Conservation (phyloP, 805 yeast genomes). For the Saccharomycopsis olivae region DNA sequence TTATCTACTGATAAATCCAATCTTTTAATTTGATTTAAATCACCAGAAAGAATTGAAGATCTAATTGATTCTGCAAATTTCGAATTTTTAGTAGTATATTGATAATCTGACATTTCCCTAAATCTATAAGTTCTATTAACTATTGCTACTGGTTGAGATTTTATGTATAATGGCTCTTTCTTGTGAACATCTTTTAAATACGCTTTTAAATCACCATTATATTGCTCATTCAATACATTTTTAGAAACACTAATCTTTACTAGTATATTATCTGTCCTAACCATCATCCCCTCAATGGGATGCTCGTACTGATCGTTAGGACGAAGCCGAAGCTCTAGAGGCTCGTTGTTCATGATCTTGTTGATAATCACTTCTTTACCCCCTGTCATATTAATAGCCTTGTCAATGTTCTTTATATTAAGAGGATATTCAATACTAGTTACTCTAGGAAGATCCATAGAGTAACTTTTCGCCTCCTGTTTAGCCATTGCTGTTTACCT, state of each 20-base stretch:
- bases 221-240: slow-evolving; percentile 18
- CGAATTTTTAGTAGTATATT: slow-evolving; percentile 51
- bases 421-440: slow-evolving; percentile 74
- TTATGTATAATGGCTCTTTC: slow-evolving; percentile 30
- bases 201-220: slow-evolving; percentile 12
- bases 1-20: slow-evolving; percentile 24
- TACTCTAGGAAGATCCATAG: slow-evolving; percentile 54
- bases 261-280: slow-evolving; percentile 22
- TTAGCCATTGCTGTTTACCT: background rate
- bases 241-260: slow-evolving; percentile 21
- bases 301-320: slow-evolving; percentile 26
- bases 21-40: slow-evolving; percentile 30
- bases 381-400: slow-evolving; percentile 63
- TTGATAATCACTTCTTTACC: slow-evolving; percentile 37
- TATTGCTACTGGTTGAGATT: slow-evolving; percentile 53
- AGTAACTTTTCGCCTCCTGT: slow-evolving; percentile 1
- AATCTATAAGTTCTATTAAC: slow-evolving; percentile 63
- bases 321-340: slow-evolving; percentile 25
- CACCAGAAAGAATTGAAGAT: slow-evolving; percentile 32
- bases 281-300: slow-evolving; percentile 20
- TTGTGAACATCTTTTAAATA: slow-evolving; percentile 5
- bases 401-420: slow-evolving; percentile 47
- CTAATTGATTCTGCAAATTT: slow-evolving; percentile 33
- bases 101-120: slow-evolving; percentile 84
- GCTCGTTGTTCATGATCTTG: slow-evolving; percentile 29